Evolutionary conservation across 176 grass and related monocot species (phyloP).

Genomic region (Lolium perenne): DNA sequence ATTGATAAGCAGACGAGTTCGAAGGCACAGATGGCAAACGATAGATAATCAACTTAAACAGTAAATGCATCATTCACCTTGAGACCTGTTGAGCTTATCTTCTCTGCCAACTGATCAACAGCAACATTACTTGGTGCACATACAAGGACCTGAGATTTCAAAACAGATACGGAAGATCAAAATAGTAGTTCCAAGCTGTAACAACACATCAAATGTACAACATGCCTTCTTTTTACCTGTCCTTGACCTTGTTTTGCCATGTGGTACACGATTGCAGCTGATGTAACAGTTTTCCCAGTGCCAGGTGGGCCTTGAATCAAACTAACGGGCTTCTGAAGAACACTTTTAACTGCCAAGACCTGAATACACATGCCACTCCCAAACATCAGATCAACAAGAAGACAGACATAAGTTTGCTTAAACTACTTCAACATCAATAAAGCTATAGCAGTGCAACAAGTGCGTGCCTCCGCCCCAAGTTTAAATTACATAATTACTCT

Average conservation of each 20-base stretch:
- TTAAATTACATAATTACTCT: neutral
- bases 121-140: conserved; percentile 99
- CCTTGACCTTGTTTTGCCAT: conserved; percentile 99
- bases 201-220: conserved; percentile 19
- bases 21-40: neutral
- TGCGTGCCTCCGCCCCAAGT: neutral
- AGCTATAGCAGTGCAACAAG: conserved; percentile 19
- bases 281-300: conserved; percentile 98
- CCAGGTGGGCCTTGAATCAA: conserved; percentile 99
- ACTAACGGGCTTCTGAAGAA: conserved; percentile 98
- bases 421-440: conserved; percentile 1
- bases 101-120: conserved; percentile 97
- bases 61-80: conserved; percentile 62
- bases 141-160: conserved; percentile 81
- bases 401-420: neutral
- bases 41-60: neutral
- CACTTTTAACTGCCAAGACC: conserved; percentile 99
- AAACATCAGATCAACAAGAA: conserved; percentile 37
- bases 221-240: conserved; percentile 66
- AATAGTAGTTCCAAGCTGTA: conserved; percentile 20
- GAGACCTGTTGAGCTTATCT: conserved; percentile 96
- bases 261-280: conserved; percentile 99
- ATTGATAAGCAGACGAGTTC: neutral
- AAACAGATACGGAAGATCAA: conserved; percentile 26
- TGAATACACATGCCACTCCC: conserved; percentile 36